These are phyloP conservation scores for Rhizophora apiculata DNA, from an alignment of 345 rosid species.

Conservation along the genomic window DNA sequence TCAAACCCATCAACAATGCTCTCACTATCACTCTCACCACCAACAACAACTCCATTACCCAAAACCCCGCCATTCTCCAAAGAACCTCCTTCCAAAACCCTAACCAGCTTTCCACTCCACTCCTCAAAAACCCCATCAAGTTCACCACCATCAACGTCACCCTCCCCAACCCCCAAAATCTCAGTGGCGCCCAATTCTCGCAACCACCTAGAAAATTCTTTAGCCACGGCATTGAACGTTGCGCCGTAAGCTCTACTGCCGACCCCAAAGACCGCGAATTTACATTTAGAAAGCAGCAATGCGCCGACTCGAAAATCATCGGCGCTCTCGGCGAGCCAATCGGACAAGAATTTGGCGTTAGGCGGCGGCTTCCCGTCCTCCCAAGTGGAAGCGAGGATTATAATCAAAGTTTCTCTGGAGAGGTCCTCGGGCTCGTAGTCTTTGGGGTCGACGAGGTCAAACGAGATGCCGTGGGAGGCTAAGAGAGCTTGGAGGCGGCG, in stretches of 20 bases:
- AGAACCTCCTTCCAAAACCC: slow-evolving; percentile 49
- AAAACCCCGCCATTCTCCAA: slow-evolving; percentile 22
- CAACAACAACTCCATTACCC: slow-evolving; percentile 17
- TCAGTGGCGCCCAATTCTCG: slow-evolving; percentile 71
- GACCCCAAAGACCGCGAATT: slow-evolving; percentile 81
- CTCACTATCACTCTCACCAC: slow-evolving; percentile 39
- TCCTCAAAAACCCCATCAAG: slow-evolving; percentile 53
- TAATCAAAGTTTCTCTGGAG: slow-evolving; percentile 52
- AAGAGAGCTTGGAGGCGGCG: slow-evolving; percentile 47
- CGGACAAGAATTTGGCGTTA: slow-evolving; percentile 55
- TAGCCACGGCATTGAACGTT: slow-evolving; percentile 68
- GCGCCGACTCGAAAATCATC: slow-evolving; percentile 89
- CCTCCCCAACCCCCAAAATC: slow-evolving; percentile 57
- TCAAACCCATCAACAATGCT: slow-evolving; percentile 31
- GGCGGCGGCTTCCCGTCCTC: slow-evolving; percentile 75
- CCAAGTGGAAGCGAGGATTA: slow-evolving; percentile 89
- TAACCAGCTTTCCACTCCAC: slow-evolving; percentile 60
- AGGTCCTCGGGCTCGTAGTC: slow-evolving; percentile 93
- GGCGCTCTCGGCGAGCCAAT: slow-evolving; percentile 80
- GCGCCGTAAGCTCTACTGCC: slow-evolving; percentile 73
- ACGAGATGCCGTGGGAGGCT: slow-evolving; percentile 35
- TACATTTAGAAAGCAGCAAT: slow-evolving; percentile 60
- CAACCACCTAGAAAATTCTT: slow-evolving; percentile 58
- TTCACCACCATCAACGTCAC: slow-evolving; percentile 75
- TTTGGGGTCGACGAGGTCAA: slow-evolving; percentile 71